A percentile compares a stretch with the other conserved stretches of the same genome.
Evolutionary conservation across 805 yeast genomes (phyloP).

Genomic region (Candida montana): DNA sequence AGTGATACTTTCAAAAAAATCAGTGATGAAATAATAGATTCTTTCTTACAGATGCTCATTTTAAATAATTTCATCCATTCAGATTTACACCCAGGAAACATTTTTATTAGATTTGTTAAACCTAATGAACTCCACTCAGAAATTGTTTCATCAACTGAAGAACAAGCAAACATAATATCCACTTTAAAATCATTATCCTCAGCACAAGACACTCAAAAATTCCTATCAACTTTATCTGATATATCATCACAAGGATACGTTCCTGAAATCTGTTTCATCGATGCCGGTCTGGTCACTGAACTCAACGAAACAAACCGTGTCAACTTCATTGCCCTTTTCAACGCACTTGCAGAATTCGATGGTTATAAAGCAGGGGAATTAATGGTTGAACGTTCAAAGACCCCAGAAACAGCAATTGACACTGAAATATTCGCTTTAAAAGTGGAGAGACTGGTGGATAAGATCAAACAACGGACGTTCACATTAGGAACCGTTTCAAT

Average conservation of each 20-base stretch:
- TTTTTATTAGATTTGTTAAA: constrained; percentile 67
- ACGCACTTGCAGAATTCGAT: constrained; percentile 83
- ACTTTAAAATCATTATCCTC: constrained; percentile 14
- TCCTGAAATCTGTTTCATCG: constrained; percentile 87
- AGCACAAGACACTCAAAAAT: constrained; percentile 31
- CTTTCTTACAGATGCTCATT: constrained; percentile 88
- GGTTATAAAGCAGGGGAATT: constrained; percentile 93
- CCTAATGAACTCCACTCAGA: constrained; percentile 30
- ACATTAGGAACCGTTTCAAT: constrained; percentile 88
- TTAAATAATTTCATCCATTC: constrained; percentile 94
- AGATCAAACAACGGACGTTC: constrained; percentile 82
- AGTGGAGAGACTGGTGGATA: constrained; percentile 75
- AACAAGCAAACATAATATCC: constrained; percentile 21
- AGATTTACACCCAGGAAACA: constrained; percentile 95
- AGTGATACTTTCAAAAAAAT: constrained; percentile 57
- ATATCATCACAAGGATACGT: constrained; percentile 56
- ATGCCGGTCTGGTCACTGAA: constrained; percentile 91
- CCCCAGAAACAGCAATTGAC: constrained; percentile 88
- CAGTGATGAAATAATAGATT: constrained; percentile 81
- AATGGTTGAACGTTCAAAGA: constrained; percentile 90
- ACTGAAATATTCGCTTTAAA: constrained; percentile 81
- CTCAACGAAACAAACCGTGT: constrained; percentile 69
- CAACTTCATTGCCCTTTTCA: constrained; percentile 85
- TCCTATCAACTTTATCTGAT: constrained; percentile 42
- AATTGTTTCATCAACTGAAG: constrained; percentile 18